Conservation (phyloP, 2,329 filamentous ascomycete genomes). For the Xylariaceae sp. region DNA sequence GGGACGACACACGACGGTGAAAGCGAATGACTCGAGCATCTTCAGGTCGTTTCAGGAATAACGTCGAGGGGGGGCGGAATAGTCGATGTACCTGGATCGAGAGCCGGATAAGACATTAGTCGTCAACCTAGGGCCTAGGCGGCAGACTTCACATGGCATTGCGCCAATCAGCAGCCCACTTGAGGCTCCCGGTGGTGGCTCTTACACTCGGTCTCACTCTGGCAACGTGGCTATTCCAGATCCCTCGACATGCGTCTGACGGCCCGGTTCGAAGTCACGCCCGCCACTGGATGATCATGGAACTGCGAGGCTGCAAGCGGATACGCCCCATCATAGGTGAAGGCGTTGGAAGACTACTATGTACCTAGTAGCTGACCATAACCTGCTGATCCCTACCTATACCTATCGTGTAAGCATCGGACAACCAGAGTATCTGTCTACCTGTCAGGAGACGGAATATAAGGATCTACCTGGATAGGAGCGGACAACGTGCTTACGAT, state of each 20-base stretch:
- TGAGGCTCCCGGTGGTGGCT: neutral
- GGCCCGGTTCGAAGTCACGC: neutral
- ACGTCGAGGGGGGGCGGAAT: neutral
- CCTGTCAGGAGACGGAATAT: too few species aligned
- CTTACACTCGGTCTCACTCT: neutral
- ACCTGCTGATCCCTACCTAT: too few species aligned
- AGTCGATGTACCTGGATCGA: neutral
- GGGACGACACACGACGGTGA: neutral
- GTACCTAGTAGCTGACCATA: too few species aligned
- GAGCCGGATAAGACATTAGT: neutral
- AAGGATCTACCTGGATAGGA: too few species aligned
- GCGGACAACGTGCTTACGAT: too few species aligned
- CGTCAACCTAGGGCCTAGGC: neutral
- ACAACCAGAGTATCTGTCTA: too few species aligned
- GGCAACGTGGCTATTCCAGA: slow-evolving; percentile 1
- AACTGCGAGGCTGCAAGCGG: too few species aligned
- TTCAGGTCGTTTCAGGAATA: neutral
- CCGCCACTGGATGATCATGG: neutral
- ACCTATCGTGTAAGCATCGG: too few species aligned
- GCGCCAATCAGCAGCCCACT: neutral
- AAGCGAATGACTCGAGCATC: neutral
- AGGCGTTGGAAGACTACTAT: too few species aligned
- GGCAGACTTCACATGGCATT: neutral
- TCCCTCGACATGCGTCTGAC: slow-evolving; percentile 6
- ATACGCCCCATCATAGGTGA: too few species aligned